A percentile compares a stretch with the other conserved stretches of the same genome.
Conservation (phyloP, 768 basidiomycete genomes). For the Xerocomus spinulosus region DNA sequence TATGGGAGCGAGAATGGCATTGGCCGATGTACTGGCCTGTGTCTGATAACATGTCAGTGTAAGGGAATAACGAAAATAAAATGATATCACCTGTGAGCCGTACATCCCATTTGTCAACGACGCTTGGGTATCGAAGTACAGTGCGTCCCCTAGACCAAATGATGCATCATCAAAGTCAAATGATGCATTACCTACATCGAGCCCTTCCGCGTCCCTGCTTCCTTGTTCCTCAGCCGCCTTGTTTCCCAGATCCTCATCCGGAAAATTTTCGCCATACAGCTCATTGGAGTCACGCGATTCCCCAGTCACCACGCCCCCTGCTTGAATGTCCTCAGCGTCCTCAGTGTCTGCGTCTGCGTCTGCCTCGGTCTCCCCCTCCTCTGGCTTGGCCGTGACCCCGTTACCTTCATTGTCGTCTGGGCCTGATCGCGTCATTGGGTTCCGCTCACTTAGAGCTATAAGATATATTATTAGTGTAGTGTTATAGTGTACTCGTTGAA, state of each 20-base stretch:
- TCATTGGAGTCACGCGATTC: neutral
- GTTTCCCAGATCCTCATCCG: no score
- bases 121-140: neutral
- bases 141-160: neutral
- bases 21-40: neutral
- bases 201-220: neutral
- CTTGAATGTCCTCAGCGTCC: no score
- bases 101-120: neutral
- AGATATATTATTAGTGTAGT: neutral
- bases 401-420: neutral
- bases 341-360: no score
- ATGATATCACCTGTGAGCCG: neutral
- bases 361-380: neutral
- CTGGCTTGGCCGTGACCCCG: neutral
- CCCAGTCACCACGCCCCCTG: neutral
- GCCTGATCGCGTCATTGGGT: neutral
- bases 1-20: neutral
- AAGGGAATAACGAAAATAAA: neutral
- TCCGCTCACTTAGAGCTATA: neutral
- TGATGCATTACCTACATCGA: neutral
- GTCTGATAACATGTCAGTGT: neutral
- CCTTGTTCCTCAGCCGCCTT: no score
- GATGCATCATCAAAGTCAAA: no score
- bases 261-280: no score
- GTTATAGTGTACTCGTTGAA: neutral